Evolutionary conservation across 192 early-diverging fungal genomes (phyloP), one percentile per base, ranked within the genome.

Genomic region (Backusella psychrophila): DNA sequence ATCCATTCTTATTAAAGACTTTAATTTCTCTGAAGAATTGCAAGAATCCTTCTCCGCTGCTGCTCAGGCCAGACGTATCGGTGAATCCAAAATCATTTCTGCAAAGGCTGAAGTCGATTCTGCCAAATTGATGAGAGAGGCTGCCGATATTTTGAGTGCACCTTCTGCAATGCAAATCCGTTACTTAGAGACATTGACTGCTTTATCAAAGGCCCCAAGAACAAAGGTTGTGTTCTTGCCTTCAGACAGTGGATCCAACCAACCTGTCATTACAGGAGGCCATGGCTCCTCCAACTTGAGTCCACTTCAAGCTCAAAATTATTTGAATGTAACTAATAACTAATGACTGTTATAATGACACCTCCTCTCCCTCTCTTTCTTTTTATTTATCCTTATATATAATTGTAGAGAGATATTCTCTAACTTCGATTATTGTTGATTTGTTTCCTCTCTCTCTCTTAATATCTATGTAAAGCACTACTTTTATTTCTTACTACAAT

Each of bases 51-150:
- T 97, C 44, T 90, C 94, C 19, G 90, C 95, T 1, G 96, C 96
- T 12, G 96, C 96, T 38, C 95, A 95, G 75, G 92, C 93, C 72
- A 91, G 95, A 77, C 85, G 96, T n/a, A 87, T 97, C 70, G 96
- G 93, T 38, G 91, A 96, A 82, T 90, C 91, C 74, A 97, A 96
- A 87, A 88, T 97, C 82, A 52, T 87, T 89, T 46, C 73, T 87
- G 41, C 91, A 86, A 21, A 89, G 84, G 29, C 84, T 84, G 29
- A 89, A 83, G 72, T 77, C 0, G 76, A 77, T 56, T 77, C 92
- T 53, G 95, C 96, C 1, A 96, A 94, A 77, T 80, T 98, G 36
- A 96, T 97, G 95, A 88, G 95, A 42, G 93, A 97, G 80, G 95
- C 96, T 19, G 91, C 96, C 0, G 95, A 97, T 77, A 94, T 97